These are phyloP conservation scores for Russula sp. DNA, from an alignment of 768 basidiomycete genomes.

Conservation along the genomic window DNA sequence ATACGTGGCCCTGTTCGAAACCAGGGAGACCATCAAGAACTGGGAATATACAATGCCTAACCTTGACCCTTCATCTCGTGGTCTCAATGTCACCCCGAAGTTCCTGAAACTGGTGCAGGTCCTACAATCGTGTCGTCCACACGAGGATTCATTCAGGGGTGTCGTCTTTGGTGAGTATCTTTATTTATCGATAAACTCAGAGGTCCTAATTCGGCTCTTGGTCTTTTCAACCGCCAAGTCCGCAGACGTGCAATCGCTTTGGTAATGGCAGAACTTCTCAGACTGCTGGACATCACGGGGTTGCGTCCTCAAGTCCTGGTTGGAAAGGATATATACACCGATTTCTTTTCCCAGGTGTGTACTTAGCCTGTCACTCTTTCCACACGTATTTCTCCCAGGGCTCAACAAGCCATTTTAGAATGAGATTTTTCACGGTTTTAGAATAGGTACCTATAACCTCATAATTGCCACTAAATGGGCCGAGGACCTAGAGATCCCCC, in stretches of 20 bases:
- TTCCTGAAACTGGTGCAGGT: slow-evolving; percentile 55
- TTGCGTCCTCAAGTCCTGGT: slow-evolving; percentile 49
- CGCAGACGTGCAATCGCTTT: slow-evolving; percentile 47
- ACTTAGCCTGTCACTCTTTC: not conserved
- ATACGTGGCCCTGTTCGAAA: slow-evolving; percentile 23
- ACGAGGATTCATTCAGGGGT: slow-evolving; percentile 56
- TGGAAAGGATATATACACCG: slow-evolving; percentile 33
- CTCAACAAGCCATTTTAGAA: slow-evolving; percentile 31
- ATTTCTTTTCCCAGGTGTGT: slow-evolving; percentile 33
- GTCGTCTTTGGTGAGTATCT: slow-evolving; percentile 51
- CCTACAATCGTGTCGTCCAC: slow-evolving; percentile 47
- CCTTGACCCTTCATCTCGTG: slow-evolving; percentile 45
- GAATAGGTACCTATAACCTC: slow-evolving; percentile 54
- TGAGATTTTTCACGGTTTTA: slow-evolving; percentile 46
- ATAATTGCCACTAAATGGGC: slow-evolving; percentile 53
- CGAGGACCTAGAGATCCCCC: slow-evolving; percentile 57
- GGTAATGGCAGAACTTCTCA: slow-evolving; percentile 53
- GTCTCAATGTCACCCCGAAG: slow-evolving; percentile 67
- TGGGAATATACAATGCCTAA: slow-evolving; percentile 65
- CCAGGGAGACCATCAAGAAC: slow-evolving; percentile 44
- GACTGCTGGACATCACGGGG: slow-evolving; percentile 48
- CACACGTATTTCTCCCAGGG: not conserved
- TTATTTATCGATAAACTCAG: not conserved
- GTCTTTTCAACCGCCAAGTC: slow-evolving; percentile 38
- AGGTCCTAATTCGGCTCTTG: not conserved